A percentile compares a stretch with the other conserved stretches of the same genome.
Evolutionary conservation across 202 grass and related monocot species (phyloP).

Genomic region (Miscanthus sacchariflorus): DNA sequence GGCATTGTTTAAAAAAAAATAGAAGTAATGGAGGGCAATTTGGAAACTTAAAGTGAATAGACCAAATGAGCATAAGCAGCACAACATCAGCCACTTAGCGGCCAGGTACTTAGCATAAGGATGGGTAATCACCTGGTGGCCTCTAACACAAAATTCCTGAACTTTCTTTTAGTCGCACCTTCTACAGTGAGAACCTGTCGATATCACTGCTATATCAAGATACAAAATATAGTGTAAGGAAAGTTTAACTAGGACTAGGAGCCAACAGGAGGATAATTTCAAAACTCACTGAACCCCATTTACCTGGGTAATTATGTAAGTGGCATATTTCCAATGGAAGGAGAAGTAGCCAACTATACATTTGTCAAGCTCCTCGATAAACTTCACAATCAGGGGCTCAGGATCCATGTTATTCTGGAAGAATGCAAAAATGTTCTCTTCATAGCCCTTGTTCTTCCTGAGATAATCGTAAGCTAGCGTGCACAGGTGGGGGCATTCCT

Average conservation of each 20-base stretch:
- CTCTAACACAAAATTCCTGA: conserved; percentile 82
- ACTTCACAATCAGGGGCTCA: conserved; percentile 58
- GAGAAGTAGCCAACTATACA: conserved; percentile 93
- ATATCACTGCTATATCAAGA: conserved; percentile 54
- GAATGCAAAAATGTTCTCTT: conserved; percentile 80
- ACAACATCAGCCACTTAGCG: conserved; percentile 8
- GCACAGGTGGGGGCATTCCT: conserved; percentile 79
- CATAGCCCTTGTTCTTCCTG: conserved; percentile 73
- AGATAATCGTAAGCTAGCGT: conserved; percentile 83
- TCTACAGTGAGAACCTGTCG: conserved; percentile 73
- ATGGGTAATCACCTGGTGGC: conserved; percentile 68
- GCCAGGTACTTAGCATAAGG: conserved; percentile 9
- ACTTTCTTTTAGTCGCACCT: conserved; percentile 67
- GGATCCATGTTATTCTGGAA: conserved; percentile 63
- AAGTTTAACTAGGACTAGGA: neutral
- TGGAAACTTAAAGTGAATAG: neutral
- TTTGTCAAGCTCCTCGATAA: conserved; percentile 85
- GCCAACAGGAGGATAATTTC: neutral
- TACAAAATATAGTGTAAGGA: conserved; percentile 25
- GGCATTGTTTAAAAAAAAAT: neutral
- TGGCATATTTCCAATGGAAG: conserved; percentile 89
- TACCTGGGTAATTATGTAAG: conserved; percentile 81
- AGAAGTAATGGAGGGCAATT: neutral
- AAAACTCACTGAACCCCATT: neutral
- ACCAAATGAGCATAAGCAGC: neutral